These are phyloP conservation scores for Saccharomycopsis oosterbeekiorum DNA, from an alignment of 805 yeast genomes.

Conservation along the genomic window DNA sequence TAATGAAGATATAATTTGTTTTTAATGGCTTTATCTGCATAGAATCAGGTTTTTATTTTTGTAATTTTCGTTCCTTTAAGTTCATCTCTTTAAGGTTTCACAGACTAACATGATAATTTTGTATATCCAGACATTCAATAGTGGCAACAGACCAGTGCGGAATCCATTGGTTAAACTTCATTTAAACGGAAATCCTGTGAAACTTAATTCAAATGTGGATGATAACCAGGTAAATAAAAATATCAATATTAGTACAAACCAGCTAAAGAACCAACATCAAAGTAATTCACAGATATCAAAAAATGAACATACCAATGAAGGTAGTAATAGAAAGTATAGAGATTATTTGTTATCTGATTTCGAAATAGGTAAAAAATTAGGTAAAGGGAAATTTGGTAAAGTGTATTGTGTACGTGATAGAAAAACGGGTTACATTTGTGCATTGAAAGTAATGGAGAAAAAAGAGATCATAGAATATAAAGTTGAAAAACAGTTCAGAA, in stretches of 20 bases:
- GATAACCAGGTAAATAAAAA: slow-evolving; percentile 1
- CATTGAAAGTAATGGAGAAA: slow-evolving; percentile 86
- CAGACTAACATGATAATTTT: background rate
- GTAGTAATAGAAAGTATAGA: background rate
- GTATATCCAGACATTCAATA: background rate
- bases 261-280: background rate
- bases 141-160: slow-evolving; percentile 5
- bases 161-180: slow-evolving; percentile 18
- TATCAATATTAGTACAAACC: background rate
- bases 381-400: slow-evolving; percentile 89
- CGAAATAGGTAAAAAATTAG: slow-evolving; percentile 72
- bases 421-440: slow-evolving; percentile 69
- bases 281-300: background rate
- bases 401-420: slow-evolving; percentile 84
- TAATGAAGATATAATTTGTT: too few species aligned
- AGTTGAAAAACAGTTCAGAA: slow-evolving; percentile 73
- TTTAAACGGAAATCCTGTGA: slow-evolving; percentile 9
- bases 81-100: background rate
- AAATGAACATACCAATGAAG: background rate
- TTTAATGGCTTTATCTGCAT: background rate
- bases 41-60: too few species aligned
- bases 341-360: slow-evolving; percentile 49
- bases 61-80: too few species aligned
- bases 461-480: slow-evolving; percentile 63
- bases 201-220: background rate